Evolutionary conservation across 495 filamentous ascomycete genomes (phyloP).

Genomic region (Aspergillus nanangensis): DNA sequence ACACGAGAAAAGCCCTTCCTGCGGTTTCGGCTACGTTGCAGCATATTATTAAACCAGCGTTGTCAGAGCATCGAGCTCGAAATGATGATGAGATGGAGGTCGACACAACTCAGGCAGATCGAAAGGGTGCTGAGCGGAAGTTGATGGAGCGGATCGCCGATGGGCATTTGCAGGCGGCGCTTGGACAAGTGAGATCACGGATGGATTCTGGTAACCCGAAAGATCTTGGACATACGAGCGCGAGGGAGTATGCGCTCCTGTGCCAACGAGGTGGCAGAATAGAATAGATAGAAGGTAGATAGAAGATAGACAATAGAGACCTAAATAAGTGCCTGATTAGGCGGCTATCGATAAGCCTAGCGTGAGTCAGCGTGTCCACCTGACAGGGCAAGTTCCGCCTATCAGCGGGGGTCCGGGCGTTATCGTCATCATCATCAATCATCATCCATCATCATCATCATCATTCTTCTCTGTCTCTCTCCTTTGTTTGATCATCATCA

Average conservation of each 20-base stretch:
- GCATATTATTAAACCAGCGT: not conserved
- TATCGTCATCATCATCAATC: slow-evolving; percentile 3
- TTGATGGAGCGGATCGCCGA: no score
- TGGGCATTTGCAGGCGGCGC: no score
- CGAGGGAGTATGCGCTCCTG: not conserved
- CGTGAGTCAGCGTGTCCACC: slow-evolving; percentile 10
- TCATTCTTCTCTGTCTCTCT: slow-evolving; percentile 20
- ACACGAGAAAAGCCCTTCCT: not conserved
- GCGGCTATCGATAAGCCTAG: not conserved
- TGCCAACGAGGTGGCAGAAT: not conserved
- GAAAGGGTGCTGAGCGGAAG: no score
- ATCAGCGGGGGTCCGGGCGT: slow-evolving; percentile 10
- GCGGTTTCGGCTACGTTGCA: not conserved
- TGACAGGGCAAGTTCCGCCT: slow-evolving; percentile 15
- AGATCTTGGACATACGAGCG: not conserved
- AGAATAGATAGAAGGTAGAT: not conserved
- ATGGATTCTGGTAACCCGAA: not conserved
- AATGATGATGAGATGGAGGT: not conserved
- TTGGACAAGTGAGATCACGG: not conserved
- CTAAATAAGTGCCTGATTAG: not conserved
- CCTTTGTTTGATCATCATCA: slow-evolving; percentile 8
- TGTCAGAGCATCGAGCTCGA: not conserved
- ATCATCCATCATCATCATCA: slow-evolving; percentile 16
- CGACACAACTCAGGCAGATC: no score
- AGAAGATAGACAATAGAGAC: not conserved